A percentile compares a stretch with the other conserved stretches of the same genome.
Conservation (phyloP, 1,284 basidiomycete genomes). For the Ceratobasidium sp. region DNA sequence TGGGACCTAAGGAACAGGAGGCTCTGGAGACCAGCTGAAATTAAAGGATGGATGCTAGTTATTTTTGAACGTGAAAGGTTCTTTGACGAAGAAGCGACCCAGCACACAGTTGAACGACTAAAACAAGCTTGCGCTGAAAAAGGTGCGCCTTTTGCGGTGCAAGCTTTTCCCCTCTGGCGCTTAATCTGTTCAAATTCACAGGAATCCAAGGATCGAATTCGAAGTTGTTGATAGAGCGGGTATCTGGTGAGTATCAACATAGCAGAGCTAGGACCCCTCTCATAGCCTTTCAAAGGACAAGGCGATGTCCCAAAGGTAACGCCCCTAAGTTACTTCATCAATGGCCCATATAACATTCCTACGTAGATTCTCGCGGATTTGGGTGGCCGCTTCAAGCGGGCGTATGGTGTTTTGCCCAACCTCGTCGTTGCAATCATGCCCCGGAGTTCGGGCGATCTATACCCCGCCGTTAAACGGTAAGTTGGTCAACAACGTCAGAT, state of each 20-base stretch:
- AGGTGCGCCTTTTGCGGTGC: conserved; percentile 59
- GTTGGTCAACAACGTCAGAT: conserved; percentile 49
- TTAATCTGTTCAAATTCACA: not conserved
- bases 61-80: conserved; percentile 68
- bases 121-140: conserved; percentile 62
- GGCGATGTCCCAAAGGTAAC: conserved; percentile 22
- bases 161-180: not conserved
- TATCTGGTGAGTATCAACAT: conserved; percentile 30
- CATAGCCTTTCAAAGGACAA: not conserved
- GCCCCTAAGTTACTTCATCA: not conserved
- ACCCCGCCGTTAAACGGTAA: conserved; percentile 78
- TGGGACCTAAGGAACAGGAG: conserved; percentile 68
- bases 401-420: conserved; percentile 59
- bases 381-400: conserved; percentile 59
- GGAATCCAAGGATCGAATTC: conserved; percentile 37
- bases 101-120: conserved; percentile 62
- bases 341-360: not conserved
- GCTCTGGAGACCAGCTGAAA: conserved; percentile 64
- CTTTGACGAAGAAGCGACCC: conserved; percentile 59
- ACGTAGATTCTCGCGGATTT: conserved; percentile 61
- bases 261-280: not conserved
- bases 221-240: conserved; percentile 37
- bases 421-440: conserved; percentile 76
- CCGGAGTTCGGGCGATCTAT: conserved; percentile 75
- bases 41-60: conserved; percentile 69